Percentiles rank a stretch among this genome's conserved stretches.
These are phyloP conservation scores for Danielia oregonensis DNA, from an alignment of 805 yeast genomes.

Conservation along the genomic window DNA sequence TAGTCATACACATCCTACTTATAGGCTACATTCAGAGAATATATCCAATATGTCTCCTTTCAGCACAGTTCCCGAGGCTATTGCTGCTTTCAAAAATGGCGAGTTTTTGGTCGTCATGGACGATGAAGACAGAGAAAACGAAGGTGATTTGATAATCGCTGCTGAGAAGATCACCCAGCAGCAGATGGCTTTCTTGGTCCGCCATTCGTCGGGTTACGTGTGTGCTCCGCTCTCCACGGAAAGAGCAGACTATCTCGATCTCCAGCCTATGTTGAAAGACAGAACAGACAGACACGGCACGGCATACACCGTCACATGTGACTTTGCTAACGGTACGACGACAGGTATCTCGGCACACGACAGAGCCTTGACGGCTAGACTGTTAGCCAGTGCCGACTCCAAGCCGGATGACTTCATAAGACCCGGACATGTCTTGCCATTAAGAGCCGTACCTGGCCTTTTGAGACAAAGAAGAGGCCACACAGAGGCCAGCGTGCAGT, in stretches of 20 bases:
- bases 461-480: conserved; percentile 84
- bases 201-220: conserved; percentile 84
- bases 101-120: conserved; percentile 95
- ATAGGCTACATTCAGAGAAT: neutral
- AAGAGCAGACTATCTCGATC: conserved; percentile 73
- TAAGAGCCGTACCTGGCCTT: conserved; percentile 86
- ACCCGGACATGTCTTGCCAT: conserved; percentile 94
- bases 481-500: conserved; percentile 94
- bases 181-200: conserved; percentile 91
- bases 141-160: conserved; percentile 95
- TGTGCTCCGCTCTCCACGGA: conserved; percentile 83
- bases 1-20: neutral
- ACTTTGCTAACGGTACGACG: conserved; percentile 81
- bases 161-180: conserved; percentile 75
- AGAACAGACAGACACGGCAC: conserved; percentile 85
- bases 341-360: conserved; percentile 97
- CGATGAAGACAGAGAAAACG: conserved; percentile 93
- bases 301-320: conserved; percentile 93
- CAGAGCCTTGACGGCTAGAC: conserved; percentile 76
- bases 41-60: conserved; percentile 27
- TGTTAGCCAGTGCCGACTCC: conserved; percentile 59
- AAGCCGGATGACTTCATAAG: conserved; percentile 67
- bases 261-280: conserved; percentile 71
- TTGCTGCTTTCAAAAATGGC: conserved; percentile 64
- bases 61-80: conserved; percentile 62